Evolutionary conservation across 2,329 filamentous ascomycete species (phyloP).

Genomic region (Nemania sp.): DNA sequence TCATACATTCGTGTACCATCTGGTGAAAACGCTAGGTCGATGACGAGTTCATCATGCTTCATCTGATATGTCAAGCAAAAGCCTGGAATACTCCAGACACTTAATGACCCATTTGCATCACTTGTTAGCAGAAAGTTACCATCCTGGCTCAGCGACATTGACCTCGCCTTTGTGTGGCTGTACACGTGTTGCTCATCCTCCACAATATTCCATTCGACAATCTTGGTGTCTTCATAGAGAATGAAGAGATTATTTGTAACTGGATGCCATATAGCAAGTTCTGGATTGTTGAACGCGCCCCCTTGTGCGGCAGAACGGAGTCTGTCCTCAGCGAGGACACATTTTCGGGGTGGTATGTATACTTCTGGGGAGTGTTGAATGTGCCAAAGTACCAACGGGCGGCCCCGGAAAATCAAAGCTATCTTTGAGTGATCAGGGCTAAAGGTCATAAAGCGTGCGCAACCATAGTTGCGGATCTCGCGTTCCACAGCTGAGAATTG

Average conservation of each 20-base stretch:
- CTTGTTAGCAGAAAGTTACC: slow-evolving; percentile 13
- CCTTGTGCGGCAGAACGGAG: no score
- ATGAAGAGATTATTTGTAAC: background rate
- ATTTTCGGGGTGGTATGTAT: background rate
- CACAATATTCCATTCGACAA: slow-evolving; percentile 11
- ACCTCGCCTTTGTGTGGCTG: slow-evolving; percentile 3
- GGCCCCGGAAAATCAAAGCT: background rate
- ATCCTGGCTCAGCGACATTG: slow-evolving; percentile 6
- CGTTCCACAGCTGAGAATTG: no score
- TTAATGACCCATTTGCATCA: background rate
- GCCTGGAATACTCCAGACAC: slow-evolving; percentile 10
- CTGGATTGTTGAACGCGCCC: slow-evolving; percentile 2
- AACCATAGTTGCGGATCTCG: background rate
- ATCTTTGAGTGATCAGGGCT: background rate
- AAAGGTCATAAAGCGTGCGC: background rate
- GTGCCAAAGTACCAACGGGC: background rate
- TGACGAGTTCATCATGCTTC: background rate
- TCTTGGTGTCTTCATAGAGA: slow-evolving; percentile 14
- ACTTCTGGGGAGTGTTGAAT: background rate
- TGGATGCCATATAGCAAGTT: background rate
- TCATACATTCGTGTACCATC: background rate
- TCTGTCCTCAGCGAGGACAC: background rate
- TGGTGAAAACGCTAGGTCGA: background rate
- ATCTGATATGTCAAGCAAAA: background rate
- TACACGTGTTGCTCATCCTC: slow-evolving; percentile 13